These are phyloP conservation scores for Triticum monococcum DNA, from an alignment of 176 grass and related monocot genomes.

Conservation along the genomic window DNA sequence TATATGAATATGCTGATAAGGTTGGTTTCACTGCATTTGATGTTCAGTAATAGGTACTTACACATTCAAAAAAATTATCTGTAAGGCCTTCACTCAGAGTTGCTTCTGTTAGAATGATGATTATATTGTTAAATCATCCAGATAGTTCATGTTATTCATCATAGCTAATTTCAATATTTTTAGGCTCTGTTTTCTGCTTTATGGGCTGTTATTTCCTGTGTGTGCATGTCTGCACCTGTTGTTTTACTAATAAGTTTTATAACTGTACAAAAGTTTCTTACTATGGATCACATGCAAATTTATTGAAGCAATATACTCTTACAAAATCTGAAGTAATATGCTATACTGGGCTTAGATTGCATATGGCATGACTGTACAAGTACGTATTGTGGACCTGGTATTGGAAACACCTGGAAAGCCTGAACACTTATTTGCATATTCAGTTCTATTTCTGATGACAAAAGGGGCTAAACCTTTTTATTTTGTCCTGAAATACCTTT, in stretches of 20 bases:
- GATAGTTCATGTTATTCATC: too few relatives aligned
- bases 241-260: not conserved
- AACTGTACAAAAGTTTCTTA: slow-evolving; percentile 15
- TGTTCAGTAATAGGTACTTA: not conserved
- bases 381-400: slow-evolving; percentile 85
- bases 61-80: not conserved
- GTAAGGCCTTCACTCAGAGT: too few relatives aligned
- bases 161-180: too few relatives aligned
- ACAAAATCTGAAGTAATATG: not conserved
- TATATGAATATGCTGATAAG: slow-evolving; percentile 94
- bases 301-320: not conserved
- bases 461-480: not conserved
- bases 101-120: too few relatives aligned
- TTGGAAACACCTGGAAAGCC: slow-evolving; percentile 78
- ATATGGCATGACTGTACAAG: slow-evolving; percentile 97
- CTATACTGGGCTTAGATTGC: slow-evolving; percentile 64
- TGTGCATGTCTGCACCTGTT: not conserved
- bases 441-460: not conserved
- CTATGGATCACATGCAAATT: slow-evolving; percentile 13
- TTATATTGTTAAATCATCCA: too few relatives aligned
- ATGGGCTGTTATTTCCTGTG: not conserved
- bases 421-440: slow-evolving; percentile 1
- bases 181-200: slow-evolving; percentile 1
- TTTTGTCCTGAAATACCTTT: not conserved
- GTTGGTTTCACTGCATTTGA: slow-evolving; percentile 37